These are phyloP conservation scores for Citeromyces nyonsensis DNA, from an alignment of 805 yeast species.

Conservation along the genomic window DNA sequence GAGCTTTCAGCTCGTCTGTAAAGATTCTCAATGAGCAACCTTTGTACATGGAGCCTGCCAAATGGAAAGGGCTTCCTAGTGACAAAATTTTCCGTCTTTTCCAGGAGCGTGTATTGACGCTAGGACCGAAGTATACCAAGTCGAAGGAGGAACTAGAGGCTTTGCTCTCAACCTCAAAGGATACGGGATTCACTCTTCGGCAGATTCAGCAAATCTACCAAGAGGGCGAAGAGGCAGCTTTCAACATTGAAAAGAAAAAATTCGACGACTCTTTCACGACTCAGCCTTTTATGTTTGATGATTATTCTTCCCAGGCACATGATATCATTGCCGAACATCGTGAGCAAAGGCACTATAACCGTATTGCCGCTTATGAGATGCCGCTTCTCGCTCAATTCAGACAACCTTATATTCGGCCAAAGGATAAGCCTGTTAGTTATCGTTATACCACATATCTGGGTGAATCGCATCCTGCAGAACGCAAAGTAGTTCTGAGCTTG, in stretches of 20 bases:
- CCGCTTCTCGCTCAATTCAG: constrained; percentile 72
- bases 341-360: constrained; percentile 57
- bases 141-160: constrained; percentile 41
- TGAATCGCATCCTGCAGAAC: constrained; percentile 53
- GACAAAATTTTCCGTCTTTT: constrained; percentile 46
- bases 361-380: constrained; percentile 85
- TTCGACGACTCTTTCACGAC: constrained; percentile 20
- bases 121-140: constrained; percentile 34
- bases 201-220: constrained; percentile 19
- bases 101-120: constrained; percentile 35
- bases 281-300: constrained; percentile 40
- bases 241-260: constrained; percentile 17
- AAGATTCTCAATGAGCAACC: constrained; percentile 3
- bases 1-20: too few species aligned
- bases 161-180: constrained; percentile 27
- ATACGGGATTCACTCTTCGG: constrained; percentile 15
- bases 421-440: constrained; percentile 41
- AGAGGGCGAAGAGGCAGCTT: constrained; percentile 24
- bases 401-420: constrained; percentile 39
- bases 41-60: constrained; percentile 44
- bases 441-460: constrained; percentile 64
- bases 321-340: constrained; percentile 58
- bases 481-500: constrained; percentile 49
- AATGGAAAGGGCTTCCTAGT: constrained; percentile 58
- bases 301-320: constrained; percentile 56